Base-by-base conservation (phyloP, 257 asterid genomes). In the Anisodus acutangulus region DNA sequence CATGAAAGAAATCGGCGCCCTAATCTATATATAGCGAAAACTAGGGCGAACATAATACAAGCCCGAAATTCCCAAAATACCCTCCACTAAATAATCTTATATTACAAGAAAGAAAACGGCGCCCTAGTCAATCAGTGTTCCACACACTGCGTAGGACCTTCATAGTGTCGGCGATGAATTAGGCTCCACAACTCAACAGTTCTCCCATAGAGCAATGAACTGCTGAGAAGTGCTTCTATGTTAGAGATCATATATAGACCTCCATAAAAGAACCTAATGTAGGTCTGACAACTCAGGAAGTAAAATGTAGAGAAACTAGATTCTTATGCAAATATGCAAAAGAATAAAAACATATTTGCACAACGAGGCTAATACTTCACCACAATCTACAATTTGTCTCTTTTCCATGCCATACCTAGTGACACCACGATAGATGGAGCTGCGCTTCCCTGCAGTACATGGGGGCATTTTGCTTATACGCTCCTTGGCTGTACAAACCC, bases 401-500 rank as follows among this genome's bases (percentile, higher is more conserved):
- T 47, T 68, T 63, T 82, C 41, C 55, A 51, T 31, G 60, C 9
- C 31, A 69, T 89, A 96, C 99, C 99, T 96, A 66, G 99, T 97
- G 84, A 97, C 99, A 63, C 99, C 99, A 11, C 99, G 93, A 88
- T 97, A 97, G 64, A 97, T 91, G 49, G 99, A 97, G 90, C 98
- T 97, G 41, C 99, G 98, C 82, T 97, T 97, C 78, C 99, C 99
- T 85, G 98, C 99, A 49, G 98, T 93, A 86, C 97, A 93, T 80
- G 99, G 99, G 7, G 98, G 97, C 98, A 97, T 97, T 87, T 93
- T 97, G 85, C 99, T 97, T 92, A 97, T 97, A 66, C 98, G 97
- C 86, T 97, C 99, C 80, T 97, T 97, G 47, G 99, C 99, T 79
- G 98, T 93, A 87, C 97, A 93, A 8, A 97, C 98, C 87, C 98